phyloP scores from a whole-genome alignment of 768 basidiomycete genomes.

The Tylopilus subfusipes region DNA sequence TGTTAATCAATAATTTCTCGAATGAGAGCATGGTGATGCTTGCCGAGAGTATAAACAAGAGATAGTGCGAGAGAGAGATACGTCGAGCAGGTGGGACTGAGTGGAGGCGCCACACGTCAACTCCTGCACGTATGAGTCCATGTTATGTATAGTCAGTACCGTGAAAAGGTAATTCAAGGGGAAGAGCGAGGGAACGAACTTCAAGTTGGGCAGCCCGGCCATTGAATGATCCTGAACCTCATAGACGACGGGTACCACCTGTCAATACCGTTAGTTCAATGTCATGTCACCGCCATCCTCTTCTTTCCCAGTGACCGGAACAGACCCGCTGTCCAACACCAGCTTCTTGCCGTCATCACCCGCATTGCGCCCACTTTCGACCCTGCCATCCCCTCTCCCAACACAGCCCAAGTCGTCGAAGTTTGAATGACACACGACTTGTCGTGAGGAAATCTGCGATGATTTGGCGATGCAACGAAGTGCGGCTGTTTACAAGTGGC shows the following conservation, averaged over 20 bases:
- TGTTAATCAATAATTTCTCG: not conserved
- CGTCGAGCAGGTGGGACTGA: too few species aligned
- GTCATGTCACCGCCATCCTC: not conserved
- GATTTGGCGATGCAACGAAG: constrained; percentile 24
- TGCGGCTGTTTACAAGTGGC: constrained; percentile 24
- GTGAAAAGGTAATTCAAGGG: too few species aligned
- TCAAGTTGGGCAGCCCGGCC: not conserved
- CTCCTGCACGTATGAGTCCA: too few species aligned
- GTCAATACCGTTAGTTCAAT: not conserved
- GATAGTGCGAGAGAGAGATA: too few species aligned
- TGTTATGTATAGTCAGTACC: not conserved
- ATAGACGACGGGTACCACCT: not conserved
- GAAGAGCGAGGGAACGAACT: not conserved
- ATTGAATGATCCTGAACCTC: not conserved
- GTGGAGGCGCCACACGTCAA: too few species aligned
- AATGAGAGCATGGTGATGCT: not conserved
- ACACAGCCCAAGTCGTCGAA: constrained; percentile 26
- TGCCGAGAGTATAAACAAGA: too few species aligned
- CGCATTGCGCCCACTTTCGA: not conserved
- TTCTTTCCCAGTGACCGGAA: not conserved
- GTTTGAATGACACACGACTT: constrained; percentile 44
- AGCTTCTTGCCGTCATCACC: not conserved
- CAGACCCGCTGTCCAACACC: too few species aligned
- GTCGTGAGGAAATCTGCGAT: constrained; percentile 53
- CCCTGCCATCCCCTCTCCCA: constrained; percentile 4